phyloP scores from a whole-genome alignment of 441 rosid species.

The Capsella rubella region DNA sequence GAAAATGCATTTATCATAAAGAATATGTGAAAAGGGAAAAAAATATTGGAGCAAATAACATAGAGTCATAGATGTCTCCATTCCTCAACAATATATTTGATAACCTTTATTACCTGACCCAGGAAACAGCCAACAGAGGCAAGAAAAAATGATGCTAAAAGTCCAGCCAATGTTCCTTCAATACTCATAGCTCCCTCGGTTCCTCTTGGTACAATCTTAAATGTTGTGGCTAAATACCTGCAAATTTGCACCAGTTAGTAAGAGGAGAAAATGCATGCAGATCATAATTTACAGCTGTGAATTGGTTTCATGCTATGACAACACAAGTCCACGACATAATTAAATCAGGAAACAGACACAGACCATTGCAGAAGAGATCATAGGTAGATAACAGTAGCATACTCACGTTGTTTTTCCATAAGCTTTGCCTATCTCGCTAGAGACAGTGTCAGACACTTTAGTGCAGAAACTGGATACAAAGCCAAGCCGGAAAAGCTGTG shows the following conservation, averaged over 20 bases:
- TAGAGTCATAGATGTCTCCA: not conserved
- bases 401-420: constrained; percentile 95
- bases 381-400: constrained; percentile 2
- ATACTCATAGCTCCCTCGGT: constrained; percentile 95
- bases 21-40: not conserved
- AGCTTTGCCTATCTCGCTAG: constrained; percentile 96
- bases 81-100: constrained; percentile 1
- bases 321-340: not conserved
- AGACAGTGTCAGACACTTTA: constrained; percentile 89
- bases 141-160: constrained; percentile 76
- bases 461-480: constrained; percentile 96
- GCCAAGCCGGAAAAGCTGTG: constrained; percentile 79
- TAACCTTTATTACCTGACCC: constrained; percentile 65
- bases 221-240: constrained; percentile 78
- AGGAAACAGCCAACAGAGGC: constrained; percentile 68
- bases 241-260: constrained; percentile 19
- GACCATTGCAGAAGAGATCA: constrained; percentile 18
- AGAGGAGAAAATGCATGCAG: not conserved
- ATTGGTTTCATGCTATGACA: not conserved
- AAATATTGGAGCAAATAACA: not conserved
- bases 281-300: constrained; percentile 4
- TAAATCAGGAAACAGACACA: not conserved
- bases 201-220: constrained; percentile 92
- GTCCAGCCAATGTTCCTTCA: constrained; percentile 93
- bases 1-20: not conserved